phyloP scores from a whole-genome alignment of 176 grass and related monocot species.

The Bothriochloa decipiens region DNA sequence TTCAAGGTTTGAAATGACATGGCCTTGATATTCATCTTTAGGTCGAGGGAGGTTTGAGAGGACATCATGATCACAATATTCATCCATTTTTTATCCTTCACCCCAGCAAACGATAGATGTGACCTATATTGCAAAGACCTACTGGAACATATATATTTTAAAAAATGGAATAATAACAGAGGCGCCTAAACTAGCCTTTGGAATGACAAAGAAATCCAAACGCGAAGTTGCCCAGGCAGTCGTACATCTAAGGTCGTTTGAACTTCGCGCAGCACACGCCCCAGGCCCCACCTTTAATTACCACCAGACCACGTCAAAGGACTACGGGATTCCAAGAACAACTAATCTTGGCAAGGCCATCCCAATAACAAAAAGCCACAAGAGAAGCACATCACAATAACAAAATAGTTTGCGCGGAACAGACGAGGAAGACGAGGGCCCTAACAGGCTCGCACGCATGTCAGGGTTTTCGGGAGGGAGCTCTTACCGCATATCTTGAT shows the following conservation, averaged over 20 bases:
- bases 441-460: not conserved
- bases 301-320: not conserved
- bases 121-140: not conserved
- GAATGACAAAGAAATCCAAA: not conserved
- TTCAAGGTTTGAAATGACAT: not conserved
- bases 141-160: not conserved
- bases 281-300: not conserved
- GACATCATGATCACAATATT: not conserved
- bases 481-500: slow-evolving; percentile 89
- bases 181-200: not conserved
- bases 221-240: not conserved
- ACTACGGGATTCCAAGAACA: not conserved
- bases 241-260: not conserved
- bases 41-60: not conserved
- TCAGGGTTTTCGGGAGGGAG: not conserved
- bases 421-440: not conserved
- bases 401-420: not conserved
- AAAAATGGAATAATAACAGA: not conserved
- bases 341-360: not conserved
- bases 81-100: not conserved
- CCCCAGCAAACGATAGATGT: not conserved
- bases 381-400: not conserved
- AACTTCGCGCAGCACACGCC: not conserved
- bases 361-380: not conserved
- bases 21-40: not conserved